A percentile compares a stretch with the other conserved stretches of the same genome.
Conservation (phyloP, 768 basidiomycete genomes). For the Agaricus subrufescens region DNA sequence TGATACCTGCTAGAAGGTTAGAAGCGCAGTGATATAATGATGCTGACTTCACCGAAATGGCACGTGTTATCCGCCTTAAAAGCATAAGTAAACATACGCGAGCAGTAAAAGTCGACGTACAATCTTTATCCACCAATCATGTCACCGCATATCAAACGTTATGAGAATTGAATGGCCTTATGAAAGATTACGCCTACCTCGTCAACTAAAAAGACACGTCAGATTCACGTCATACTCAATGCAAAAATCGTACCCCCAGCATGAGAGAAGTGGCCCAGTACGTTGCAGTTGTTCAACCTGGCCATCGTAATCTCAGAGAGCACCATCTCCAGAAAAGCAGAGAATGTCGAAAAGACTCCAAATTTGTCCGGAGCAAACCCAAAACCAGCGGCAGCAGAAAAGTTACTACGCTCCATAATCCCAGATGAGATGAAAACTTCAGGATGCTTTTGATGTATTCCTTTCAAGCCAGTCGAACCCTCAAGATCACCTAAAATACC, state of each 20-base stretch:
- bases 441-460: slow-evolving; percentile 85
- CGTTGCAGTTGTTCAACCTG: slow-evolving; percentile 84
- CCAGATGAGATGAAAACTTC: slow-evolving; percentile 85
- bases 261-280: slow-evolving; percentile 87
- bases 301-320: slow-evolving; percentile 91
- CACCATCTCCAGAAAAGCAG: slow-evolving; percentile 89
- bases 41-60: slow-evolving; percentile 29
- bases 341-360: slow-evolving; percentile 88
- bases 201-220: slow-evolving; percentile 41
- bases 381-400: slow-evolving; percentile 82
- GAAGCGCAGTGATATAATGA: slow-evolving; percentile 2
- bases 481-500: slow-evolving; percentile 63
- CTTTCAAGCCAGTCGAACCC: slow-evolving; percentile 86
- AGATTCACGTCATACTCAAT: neutral
- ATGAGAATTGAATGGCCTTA: neutral
- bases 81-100: neutral
- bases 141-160: neutral
- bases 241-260: slow-evolving; percentile 55
- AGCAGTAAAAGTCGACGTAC: slow-evolving; percentile 15
- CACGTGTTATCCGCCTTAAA: slow-evolving; percentile 45
- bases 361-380: slow-evolving; percentile 80
- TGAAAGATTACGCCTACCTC: slow-evolving; percentile 34
- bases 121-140: slow-evolving; percentile 20
- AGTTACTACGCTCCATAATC: slow-evolving; percentile 84
- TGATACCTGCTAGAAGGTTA: slow-evolving; percentile 64